A percentile compares a stretch with the other conserved stretches of the same genome.
Conservation (phyloP, 2,329 filamentous ascomycete species). For the Scedosporium dehoogii region DNA sequence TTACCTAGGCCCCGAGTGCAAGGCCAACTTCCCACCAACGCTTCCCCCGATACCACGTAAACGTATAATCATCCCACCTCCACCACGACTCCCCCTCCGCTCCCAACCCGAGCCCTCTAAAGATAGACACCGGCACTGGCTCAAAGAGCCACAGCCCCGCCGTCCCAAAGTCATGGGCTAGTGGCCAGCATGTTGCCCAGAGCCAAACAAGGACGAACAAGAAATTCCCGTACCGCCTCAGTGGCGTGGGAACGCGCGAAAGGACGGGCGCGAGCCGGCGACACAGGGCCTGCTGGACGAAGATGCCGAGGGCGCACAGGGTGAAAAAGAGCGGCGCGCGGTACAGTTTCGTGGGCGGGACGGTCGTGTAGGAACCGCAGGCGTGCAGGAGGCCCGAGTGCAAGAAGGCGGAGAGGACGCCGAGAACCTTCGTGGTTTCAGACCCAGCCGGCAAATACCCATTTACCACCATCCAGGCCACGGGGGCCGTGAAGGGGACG, state of each 20-base stretch:
- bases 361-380: conserved; percentile 55
- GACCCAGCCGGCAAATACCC: conserved; percentile 28
- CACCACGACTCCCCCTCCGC: conserved; percentile 51
- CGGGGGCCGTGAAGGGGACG: conserved; percentile 55
- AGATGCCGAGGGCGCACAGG: conserved; percentile 55
- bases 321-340: conserved; percentile 60
- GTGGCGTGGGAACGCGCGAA: conserved; percentile 27
- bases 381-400: conserved; percentile 63
- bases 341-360: conserved; percentile 42
- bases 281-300: conserved; percentile 9
- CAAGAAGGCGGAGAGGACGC: conserved; percentile 45
- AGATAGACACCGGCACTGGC: conserved; percentile 64
- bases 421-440: conserved; percentile 15
- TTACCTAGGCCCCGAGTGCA: conserved; percentile 9
- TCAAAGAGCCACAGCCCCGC: conserved; percentile 73
- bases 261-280: not conserved
- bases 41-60: conserved; percentile 45
- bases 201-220: conserved; percentile 58
- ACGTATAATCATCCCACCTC: conserved; percentile 52
- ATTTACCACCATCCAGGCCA: conserved; percentile 31
- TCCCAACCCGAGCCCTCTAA: conserved; percentile 59
- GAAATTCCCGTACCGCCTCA: conserved; percentile 48
- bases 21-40: conserved; percentile 50
- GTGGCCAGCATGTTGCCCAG: conserved; percentile 49
- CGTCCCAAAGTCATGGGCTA: conserved; percentile 68